Base-by-base conservation (phyloP, 257 asterid species). In the Solanum virginianum region DNA sequence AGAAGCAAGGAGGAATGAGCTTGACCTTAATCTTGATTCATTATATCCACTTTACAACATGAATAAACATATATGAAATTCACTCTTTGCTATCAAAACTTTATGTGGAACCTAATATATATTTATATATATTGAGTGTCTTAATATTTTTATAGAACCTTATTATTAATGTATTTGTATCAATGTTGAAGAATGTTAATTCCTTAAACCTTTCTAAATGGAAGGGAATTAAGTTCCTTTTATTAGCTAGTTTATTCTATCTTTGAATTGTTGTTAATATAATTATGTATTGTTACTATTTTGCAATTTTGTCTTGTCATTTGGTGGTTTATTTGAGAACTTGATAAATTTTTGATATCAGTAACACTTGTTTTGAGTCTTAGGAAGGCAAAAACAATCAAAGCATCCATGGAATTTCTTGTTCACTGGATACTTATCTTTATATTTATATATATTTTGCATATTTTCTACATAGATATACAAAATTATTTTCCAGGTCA, bases 11-110 rank as follows among this genome's bases (percentile, higher is more conserved):
- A 92, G 95, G 86, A 92, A 92, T 68, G 96, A 91, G 83, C 94
- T 95, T 20, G 98, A 95, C 87, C 94, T 95, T 83, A 93, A 93
- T 82, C 93, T 94, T 68, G 98, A 93, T 84, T 94, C 98, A 6
- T 93, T 95, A 85, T 95, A 90, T 85, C 88, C 97, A 13, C 93
- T 94, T 91, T 85, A 88, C 94, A 81, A 81, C 90, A 66, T 88
- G 59, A 87, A 69, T 43, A 59, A 29, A 26, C 43, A 65, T 26
- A 18, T 65, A 65, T 65, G 43, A 65, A 65, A 2, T 65, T 65
- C 43, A 26, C 20, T 26, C 63, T 55, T 55, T 43, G 49, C 49
- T 43, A 43, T 43, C 49, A 43, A 60, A 60, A 22, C 62, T 24
- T 0, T 81, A 22, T 57, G 43, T 1, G 80, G 2, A 1, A 51